Percentiles rank a stretch among this genome's conserved stretches.
Evolutionary conservation across 202 grass and related monocot species (phyloP).

Genomic region (Sporobolus alterniflorus): DNA sequence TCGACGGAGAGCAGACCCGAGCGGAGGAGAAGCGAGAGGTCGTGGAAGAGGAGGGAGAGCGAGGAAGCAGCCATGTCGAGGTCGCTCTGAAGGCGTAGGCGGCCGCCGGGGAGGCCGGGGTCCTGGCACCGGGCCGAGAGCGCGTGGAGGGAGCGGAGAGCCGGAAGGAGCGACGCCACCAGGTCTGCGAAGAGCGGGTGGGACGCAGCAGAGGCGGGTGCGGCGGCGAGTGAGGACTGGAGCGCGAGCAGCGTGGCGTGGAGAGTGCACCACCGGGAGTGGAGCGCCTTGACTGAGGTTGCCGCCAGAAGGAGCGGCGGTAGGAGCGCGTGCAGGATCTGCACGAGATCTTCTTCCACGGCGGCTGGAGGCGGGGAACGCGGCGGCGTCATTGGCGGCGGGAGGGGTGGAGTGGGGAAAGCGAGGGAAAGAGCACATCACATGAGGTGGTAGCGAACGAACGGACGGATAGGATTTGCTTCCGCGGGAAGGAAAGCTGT

Average conservation of each 20-base stretch:
- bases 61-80: conserved; percentile 77
- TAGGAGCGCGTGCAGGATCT: conserved; percentile 68
- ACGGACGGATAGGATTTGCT: conserved; percentile 56
- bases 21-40: conserved; percentile 72
- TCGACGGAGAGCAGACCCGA: conserved; percentile 60
- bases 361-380: conserved; percentile 23
- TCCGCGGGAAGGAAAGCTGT: conserved; percentile 56
- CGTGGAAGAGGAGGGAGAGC: conserved; percentile 73
- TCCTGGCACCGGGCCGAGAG: conserved; percentile 70
- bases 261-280: conserved; percentile 69
- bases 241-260: conserved; percentile 64
- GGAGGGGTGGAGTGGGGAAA: conserved; percentile 30
- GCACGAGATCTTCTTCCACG: conserved; percentile 49
- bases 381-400: conserved; percentile 36
- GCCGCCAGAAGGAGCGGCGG: conserved; percentile 60
- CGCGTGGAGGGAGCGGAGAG: conserved; percentile 55
- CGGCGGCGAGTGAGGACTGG: conserved; percentile 52
- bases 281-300: conserved; percentile 63
- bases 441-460: conserved; percentile 19
- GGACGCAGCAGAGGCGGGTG: conserved; percentile 36
- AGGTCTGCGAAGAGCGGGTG: conserved; percentile 76
- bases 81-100: conserved; percentile 85
- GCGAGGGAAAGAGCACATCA: conserved; percentile 40
- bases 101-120: conserved; percentile 60
- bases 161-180: conserved; percentile 45